These are phyloP conservation scores for Polysphondylium violaceum DNA, from an alignment of 78 protist genomes.

Conservation along the genomic window DNA sequence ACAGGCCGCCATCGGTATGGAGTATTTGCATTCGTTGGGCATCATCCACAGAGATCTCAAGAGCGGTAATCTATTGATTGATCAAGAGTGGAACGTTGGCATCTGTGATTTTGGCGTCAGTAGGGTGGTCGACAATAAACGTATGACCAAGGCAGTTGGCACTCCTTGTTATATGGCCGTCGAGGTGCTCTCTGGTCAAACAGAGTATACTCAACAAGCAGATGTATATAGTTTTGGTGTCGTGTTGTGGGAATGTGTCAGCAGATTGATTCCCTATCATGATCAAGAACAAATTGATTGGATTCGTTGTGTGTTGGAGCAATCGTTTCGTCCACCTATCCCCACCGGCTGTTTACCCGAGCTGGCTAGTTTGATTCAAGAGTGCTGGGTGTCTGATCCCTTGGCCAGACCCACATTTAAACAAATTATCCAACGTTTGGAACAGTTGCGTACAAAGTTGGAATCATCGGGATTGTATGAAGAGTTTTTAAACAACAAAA, in stretches of 20 bases:
- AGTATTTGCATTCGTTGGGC: conserved; percentile 67
- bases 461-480: conserved; percentile 24
- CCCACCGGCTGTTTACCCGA: conserved; percentile 51
- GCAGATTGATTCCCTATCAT: conserved; percentile 45
- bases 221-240: conserved; percentile 63
- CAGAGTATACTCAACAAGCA: conserved; percentile 42
- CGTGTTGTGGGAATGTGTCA: conserved; percentile 56
- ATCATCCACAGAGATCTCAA: conserved; percentile 79
- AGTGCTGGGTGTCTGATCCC: conserved; percentile 40
- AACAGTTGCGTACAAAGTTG: not conserved
- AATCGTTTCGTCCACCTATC: conserved; percentile 29
- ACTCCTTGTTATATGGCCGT: conserved; percentile 69
- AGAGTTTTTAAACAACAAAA: not conserved
- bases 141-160: conserved; percentile 70
- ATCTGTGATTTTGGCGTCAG: conserved; percentile 53
- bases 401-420: conserved; percentile 22
- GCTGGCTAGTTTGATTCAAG: not conserved
- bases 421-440: not conserved
- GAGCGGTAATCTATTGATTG: conserved; percentile 51
- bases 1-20: conserved; percentile 53
- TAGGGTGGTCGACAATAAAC: conserved; percentile 18
- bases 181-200: conserved; percentile 26
- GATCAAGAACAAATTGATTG: conserved; percentile 36
- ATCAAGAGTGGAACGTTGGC: conserved; percentile 59
- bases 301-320: conserved; percentile 41